These are phyloP conservation scores for Spergularia bocconei DNA, from an alignment of 148 eudicot genomes.

Conservation along the genomic window DNA sequence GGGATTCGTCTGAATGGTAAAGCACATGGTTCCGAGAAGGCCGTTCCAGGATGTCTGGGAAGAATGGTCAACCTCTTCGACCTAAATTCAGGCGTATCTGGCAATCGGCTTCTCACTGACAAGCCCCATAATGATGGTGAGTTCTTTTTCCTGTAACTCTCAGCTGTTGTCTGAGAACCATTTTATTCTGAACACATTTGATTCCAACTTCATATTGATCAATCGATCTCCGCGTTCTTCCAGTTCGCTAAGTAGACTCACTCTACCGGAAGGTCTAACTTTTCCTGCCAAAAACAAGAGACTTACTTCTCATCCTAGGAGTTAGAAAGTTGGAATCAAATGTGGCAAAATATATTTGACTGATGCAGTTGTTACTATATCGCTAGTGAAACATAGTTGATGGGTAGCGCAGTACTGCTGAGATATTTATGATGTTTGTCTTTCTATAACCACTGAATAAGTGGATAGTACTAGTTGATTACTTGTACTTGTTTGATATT, in stretches of 20 bases:
- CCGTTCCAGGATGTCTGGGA: conserved; percentile 79
- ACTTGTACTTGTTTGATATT: no score
- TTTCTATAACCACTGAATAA: no score
- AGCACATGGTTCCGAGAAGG: conserved; percentile 38
- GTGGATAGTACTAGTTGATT: no score
- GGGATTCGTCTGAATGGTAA: conserved; percentile 45
- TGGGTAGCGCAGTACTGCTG: background rate
- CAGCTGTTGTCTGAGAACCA: conserved; percentile 1
- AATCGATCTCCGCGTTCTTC: no score
- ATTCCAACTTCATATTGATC: no score
- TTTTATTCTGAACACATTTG: no score
- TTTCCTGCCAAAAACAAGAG: no score
- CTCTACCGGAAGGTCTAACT: no score
- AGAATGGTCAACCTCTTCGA: conserved; percentile 88
- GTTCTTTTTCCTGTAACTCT: conserved; percentile 20
- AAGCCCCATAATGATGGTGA: conserved; percentile 76
- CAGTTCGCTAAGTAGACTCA: no score
- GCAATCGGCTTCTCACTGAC: conserved; percentile 71
- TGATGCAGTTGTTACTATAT: background rate
- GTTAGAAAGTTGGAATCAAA: conserved; percentile 10
- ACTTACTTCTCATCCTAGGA: no score
- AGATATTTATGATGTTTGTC: no score
- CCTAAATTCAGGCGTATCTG: conserved; percentile 48
- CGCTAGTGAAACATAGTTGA: background rate
- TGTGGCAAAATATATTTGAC: background rate